A percentile compares a stretch with the other conserved stretches of the same genome.
These are phyloP conservation scores for Ormosia emarginata DNA, from an alignment of 306 rosid species.

Conservation along the genomic window DNA sequence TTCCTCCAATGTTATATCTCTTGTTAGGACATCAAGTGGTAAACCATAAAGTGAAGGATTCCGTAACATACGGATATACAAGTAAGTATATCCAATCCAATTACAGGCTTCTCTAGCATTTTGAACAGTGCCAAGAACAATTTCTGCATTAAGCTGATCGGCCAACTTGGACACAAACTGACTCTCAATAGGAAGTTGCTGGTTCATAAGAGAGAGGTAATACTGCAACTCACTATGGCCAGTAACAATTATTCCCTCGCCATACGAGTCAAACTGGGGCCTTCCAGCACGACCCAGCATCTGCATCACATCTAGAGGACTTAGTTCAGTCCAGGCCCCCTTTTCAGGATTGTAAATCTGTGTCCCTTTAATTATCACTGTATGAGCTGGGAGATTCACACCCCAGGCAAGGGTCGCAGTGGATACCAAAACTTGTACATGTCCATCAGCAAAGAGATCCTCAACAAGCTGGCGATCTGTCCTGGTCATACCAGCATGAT, in stretches of 20 bases:
- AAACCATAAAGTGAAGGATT: constrained; percentile 84
- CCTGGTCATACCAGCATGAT: constrained; percentile 95
- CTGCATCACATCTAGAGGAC: constrained; percentile 96
- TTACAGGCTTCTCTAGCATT: constrained; percentile 80
- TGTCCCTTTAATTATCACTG: constrained; percentile 92
- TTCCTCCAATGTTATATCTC: constrained; percentile 74
- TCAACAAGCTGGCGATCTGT: constrained; percentile 92
- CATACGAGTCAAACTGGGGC: constrained; percentile 83
- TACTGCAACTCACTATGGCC: constrained; percentile 88
- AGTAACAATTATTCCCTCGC: constrained; percentile 92
- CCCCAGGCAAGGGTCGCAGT: constrained; percentile 99
- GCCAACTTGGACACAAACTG: constrained; percentile 93
- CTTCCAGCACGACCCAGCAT: constrained; percentile 99
- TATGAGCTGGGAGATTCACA: constrained; percentile 92
- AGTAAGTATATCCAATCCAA: constrained; percentile 87
- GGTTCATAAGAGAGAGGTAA: constrained; percentile 93
- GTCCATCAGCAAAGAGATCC: constrained; percentile 94
- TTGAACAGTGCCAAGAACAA: constrained; percentile 90
- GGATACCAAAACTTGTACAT: constrained; percentile 91
- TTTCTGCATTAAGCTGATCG: constrained; percentile 88
- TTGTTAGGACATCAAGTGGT: constrained; percentile 65
- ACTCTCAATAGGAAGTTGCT: constrained; percentile 91
- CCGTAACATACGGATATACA: constrained; percentile 74
- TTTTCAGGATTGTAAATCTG: constrained; percentile 91
- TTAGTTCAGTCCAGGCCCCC: constrained; percentile 97